Base-by-base conservation (phyloP, 1,284 basidiomycete species). In the Athelia psychrophila region DNA sequence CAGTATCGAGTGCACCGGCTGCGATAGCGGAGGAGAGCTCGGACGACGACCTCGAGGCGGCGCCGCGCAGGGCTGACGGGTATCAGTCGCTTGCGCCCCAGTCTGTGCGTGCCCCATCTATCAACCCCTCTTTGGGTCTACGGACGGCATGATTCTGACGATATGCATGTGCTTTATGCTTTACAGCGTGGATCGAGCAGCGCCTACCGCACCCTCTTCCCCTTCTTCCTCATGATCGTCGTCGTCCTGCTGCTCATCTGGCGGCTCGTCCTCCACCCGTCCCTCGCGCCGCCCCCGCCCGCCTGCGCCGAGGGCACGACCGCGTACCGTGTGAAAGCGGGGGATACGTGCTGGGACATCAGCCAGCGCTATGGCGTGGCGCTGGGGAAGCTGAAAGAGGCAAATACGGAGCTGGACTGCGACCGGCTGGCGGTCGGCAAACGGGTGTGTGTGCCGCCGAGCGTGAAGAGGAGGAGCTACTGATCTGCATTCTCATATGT, bases 341-440 rank as follows among this genome's bases (percentile, higher is more conserved):
- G 85, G 12, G 85, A 90, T 58, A 80, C 79, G 3, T 90, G 87
- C 64, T 90, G 86, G 86, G 79, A 78, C 12, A 77, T 90, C 32
- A 72, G 81, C 18, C 71, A 74, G 50, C 62, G 69, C 12, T 69
- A 80, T 54, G 79, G 79, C 10, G 80, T 76, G 56, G 71, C 74
- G 10, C 55, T 88, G 51, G 83, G 85, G 20, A 73, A 74, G 50
- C 68, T 90, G 27, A 72, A 69, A 47, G 70, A 73, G 44, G 66
- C 78, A 20, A 90, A 90, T 59, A 71, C 72, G 6, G 73, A 72
- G 47, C 61, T 88, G 48, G 65, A 79, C 18, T 90, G 87, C 62
- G 77, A 77, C 27, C 64, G 67, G 30, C 66, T 90, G 36, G 75
- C 75, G 58, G 83, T 83, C 1, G 85, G 86, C 19, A 75, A 77